A percentile compares a stretch with the other conserved stretches of the same genome.
phyloP scores from a whole-genome alignment of 169 alveolate species.

The Eimeria brunetti region DNA sequence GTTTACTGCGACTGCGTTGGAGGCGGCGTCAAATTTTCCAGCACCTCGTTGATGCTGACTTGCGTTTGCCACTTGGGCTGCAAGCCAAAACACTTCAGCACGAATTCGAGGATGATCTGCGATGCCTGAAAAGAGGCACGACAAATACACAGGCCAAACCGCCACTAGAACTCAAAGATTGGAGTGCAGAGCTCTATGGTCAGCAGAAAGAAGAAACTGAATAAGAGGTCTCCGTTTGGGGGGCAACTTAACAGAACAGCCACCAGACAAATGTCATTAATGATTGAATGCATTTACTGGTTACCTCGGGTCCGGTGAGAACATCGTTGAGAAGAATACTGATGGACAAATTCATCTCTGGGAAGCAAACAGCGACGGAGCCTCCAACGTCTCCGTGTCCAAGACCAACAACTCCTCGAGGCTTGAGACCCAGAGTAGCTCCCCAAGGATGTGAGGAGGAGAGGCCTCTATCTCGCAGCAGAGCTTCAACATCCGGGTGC shows the following conservation, averaged over 20 bases:
- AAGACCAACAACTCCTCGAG: slow-evolving; percentile 79
- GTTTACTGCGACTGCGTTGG: slow-evolving; percentile 41
- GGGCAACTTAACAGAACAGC: neutral
- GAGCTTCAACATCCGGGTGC: slow-evolving; percentile 31
- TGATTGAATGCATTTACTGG: neutral
- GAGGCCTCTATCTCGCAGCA: slow-evolving; percentile 50
- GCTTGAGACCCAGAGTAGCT: slow-evolving; percentile 53
- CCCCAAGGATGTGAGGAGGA: slow-evolving; percentile 52
- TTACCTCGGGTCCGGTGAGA: slow-evolving; percentile 83
- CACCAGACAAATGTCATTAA: neutral
- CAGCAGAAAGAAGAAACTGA: neutral
- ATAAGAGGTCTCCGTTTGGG: neutral
- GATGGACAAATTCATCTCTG: slow-evolving; percentile 83
- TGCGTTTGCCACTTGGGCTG: slow-evolving; percentile 80
- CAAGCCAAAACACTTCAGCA: slow-evolving; percentile 78
- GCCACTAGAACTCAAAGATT: neutral
- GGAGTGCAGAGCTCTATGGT: neutral
- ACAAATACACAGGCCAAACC: neutral
- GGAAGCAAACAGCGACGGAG: slow-evolving; percentile 82
- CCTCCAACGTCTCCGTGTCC: slow-evolving; percentile 87
- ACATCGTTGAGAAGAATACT: slow-evolving; percentile 86
- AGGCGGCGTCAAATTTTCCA: slow-evolving; percentile 72
- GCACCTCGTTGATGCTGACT: slow-evolving; percentile 74
- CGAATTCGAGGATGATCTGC: slow-evolving; percentile 75
- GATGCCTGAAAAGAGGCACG: slow-evolving; percentile 70